Evolutionary conservation across 116 monocot species (phyloP), one percentile per base, ranked within the genome.

Genomic region (Cymodocea nodosa): DNA sequence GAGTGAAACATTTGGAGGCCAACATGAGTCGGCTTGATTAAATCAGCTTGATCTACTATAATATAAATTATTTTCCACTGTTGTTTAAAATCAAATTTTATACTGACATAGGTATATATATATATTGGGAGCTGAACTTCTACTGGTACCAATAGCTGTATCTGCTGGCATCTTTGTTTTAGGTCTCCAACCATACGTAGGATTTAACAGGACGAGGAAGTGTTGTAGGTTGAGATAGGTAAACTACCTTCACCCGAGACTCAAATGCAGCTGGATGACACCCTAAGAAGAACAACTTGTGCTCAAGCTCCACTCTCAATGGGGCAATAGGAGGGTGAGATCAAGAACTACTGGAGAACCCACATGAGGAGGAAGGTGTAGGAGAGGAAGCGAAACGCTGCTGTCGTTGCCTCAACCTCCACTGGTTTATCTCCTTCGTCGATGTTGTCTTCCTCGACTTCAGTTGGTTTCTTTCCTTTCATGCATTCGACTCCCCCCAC

Each of bases 261-360:
- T 73, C 7, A 73, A 73, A 24, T 65, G 56, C 30, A 56, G 72
- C 25, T 65, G 72, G 3, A 65, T 73, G 65, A 55, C 65, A 2
- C 72, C 72, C 13, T 56, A 73, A 24, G 72, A 73, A 65, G 64
- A 73, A 52, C 54, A 40, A n/a, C 40, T 73, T 5, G 39, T 73
- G 23, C 23, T 73, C 56, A 57, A 73, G 44, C 72, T 73, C 65
- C 72, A 73, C 24, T 15, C 72, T 20, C 35, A 56, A 19, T 73
- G 72, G 72, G 72, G 72, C 23, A 73, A 73, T 20, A 72, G 63
- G 72, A 64, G 35, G 0, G 34, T 23, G 93, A 89, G 82, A 89
- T 93, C 37, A 89, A 93, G 77, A 93, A 93, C 76, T 93, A 93
- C 74, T 93, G 89, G 89, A 89, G 89, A 70, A 89, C 89, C 2